phyloP scores from a whole-genome alignment of 2,329 filamentous ascomycete genomes.

The Trichoderma lentiforme region DNA sequence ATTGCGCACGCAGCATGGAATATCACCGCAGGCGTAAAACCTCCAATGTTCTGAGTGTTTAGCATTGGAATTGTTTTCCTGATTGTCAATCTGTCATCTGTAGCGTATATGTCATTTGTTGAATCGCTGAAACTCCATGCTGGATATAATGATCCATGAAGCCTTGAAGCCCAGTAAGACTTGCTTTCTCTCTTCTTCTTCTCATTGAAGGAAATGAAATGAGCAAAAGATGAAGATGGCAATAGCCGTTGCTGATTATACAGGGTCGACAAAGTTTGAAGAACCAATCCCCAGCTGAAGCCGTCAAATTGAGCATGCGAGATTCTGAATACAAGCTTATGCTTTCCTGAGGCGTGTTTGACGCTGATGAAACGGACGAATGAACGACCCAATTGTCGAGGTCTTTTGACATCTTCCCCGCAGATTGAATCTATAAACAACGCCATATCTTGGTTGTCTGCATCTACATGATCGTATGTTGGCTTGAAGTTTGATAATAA shows the following conservation, averaged over 20 bases:
- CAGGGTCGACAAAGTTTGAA: neutral
- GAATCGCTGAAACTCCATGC: neutral
- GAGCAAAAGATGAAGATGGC: neutral
- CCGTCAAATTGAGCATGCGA: slow-evolving; percentile 17
- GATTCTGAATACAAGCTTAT: slow-evolving; percentile 14
- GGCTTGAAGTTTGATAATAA: slow-evolving; percentile 1
- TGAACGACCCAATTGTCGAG: slow-evolving; percentile 1
- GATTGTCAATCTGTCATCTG: neutral
- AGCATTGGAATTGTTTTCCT: slow-evolving; percentile 1
- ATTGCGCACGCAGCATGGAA: slow-evolving; percentile 13
- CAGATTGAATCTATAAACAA: neutral
- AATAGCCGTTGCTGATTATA: neutral
- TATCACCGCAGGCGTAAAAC: neutral
- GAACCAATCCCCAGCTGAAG: slow-evolving; percentile 13
- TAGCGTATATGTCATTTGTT: neutral
- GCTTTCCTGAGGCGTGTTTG: neutral
- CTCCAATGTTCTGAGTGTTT: neutral
- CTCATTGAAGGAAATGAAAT: neutral
- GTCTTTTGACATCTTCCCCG: neutral
- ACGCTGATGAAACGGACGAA: slow-evolving; percentile 2
- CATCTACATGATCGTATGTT: neutral
- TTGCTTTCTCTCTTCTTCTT: neutral
- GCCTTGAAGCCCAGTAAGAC: neutral
- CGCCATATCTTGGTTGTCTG: neutral
- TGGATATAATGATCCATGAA: neutral